phyloP scores from a whole-genome alignment of 1,284 basidiomycete genomes.

The Microbotryum lychnidis-dioicae region DNA sequence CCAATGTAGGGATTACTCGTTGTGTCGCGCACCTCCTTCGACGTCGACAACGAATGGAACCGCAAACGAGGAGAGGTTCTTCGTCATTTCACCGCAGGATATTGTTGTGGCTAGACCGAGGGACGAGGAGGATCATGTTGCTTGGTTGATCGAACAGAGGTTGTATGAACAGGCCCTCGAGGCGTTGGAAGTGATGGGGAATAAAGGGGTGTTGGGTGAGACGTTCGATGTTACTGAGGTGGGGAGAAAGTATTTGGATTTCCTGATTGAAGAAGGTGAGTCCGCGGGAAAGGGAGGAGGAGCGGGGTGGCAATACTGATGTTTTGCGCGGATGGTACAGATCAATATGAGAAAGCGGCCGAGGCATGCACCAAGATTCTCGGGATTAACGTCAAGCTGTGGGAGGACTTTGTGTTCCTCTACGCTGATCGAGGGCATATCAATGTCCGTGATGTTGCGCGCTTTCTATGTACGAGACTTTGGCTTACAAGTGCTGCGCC shows the following conservation, averaged over 20 bases:
- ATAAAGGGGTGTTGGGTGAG: conserved; percentile 39
- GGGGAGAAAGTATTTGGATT: conserved; percentile 72
- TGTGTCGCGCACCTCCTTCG: conserved; percentile 43
- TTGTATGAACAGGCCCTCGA: conserved; percentile 82
- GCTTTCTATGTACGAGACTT: no score
- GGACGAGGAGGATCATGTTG: conserved; percentile 81
- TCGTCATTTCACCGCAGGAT: conserved; percentile 78
- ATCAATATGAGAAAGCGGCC: conserved; percentile 74
- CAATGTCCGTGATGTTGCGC: conserved; percentile 43
- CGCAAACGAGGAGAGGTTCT: conserved; percentile 44
- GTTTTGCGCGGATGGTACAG: conserved; percentile 43
- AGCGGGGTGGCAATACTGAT: not conserved
- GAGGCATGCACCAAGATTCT: conserved; percentile 79
- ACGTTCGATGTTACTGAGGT: conserved; percentile 61
- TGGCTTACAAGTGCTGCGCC: no score
- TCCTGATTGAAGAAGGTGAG: conserved; percentile 65
- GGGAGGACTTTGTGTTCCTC: conserved; percentile 92
- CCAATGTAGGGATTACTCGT: conserved; percentile 84
- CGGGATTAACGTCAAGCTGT: conserved; percentile 63
- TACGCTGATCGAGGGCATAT: conserved; percentile 78
- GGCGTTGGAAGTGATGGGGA: conserved; percentile 58
- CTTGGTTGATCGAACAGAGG: conserved; percentile 81
- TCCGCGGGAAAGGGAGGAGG: conserved; percentile 1
- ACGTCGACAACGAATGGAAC: no score
- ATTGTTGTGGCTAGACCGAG: conserved; percentile 76